These are phyloP conservation scores for Ogataea hybrid DNA, from an alignment of 1,139 yeast species.

Conservation along the genomic window DNA sequence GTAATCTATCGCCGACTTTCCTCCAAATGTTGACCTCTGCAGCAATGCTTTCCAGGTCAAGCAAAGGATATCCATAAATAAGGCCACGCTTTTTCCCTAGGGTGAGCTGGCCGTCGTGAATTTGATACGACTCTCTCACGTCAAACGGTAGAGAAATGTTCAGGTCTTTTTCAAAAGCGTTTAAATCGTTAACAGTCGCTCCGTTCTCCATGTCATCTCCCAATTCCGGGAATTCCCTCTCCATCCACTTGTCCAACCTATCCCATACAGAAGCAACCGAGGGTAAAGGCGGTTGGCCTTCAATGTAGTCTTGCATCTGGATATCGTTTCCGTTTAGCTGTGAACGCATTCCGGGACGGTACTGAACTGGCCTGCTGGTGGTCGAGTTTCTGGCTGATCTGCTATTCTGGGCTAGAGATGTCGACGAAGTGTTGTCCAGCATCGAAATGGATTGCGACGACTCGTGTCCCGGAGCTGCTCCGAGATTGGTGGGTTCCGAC, in stretches of 20 bases:
- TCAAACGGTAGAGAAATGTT: constrained; percentile 67
- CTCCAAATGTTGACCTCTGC: constrained; percentile 77
- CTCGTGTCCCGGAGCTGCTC: constrained; percentile 11
- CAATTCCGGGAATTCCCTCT: constrained; percentile 75
- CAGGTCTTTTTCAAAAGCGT: constrained; percentile 72
- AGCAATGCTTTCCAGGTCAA: constrained; percentile 68
- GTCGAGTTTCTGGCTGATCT: constrained; percentile 30
- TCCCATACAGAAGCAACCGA: constrained; percentile 71
- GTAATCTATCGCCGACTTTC: constrained; percentile 54
- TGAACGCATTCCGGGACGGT: constrained; percentile 40
- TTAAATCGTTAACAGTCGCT: constrained; percentile 72
- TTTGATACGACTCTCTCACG: constrained; percentile 69
- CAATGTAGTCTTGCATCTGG: constrained; percentile 47
- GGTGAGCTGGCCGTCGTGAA: constrained; percentile 80
- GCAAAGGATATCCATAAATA: constrained; percentile 64
- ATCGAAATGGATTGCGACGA: constrained; percentile 29
- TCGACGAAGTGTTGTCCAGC: constrained; percentile 31
- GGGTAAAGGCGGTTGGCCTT: constrained; percentile 70
- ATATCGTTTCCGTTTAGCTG: constrained; percentile 42
- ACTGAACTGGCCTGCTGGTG: constrained; percentile 33
- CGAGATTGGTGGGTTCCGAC: constrained; percentile 6
- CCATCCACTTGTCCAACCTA: constrained; percentile 71
- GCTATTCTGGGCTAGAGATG: constrained; percentile 27
- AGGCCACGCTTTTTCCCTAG: constrained; percentile 65
- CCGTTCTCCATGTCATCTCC: constrained; percentile 69